phyloP scores from a whole-genome alignment of 129 eudicot genomes.

The Daucus carota region DH1_v3.0 NC_030385.2:46170001-46170500 shows the following conservation, averaged over 20 bases:
- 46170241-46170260: constrained; percentile 22
- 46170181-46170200: constrained; percentile 28
- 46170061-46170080: constrained; percentile 15
- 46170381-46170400: constrained; percentile 23
- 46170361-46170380: constrained; percentile 18
- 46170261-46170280: constrained; percentile 16
- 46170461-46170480: constrained; percentile 29
- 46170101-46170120: constrained; percentile 23
- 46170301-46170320: constrained; percentile 22
- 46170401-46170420: constrained; percentile 31
- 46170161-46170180: constrained; percentile 22
- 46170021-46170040: background rate
- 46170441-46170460: constrained; percentile 32
- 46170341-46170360: constrained; percentile 26
- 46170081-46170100: constrained; percentile 15
- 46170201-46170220: constrained; percentile 19
- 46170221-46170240: constrained; percentile 32
- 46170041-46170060: background rate
- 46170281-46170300: constrained; percentile 33
- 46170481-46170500: constrained; percentile 17
- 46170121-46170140: constrained; percentile 17
- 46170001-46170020: too few species aligned
- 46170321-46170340: constrained; percentile 36
- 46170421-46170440: constrained; percentile 21
- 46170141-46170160: constrained; percentile 18